These are phyloP conservation scores for Flagelloscypha sp. DNA, from an alignment of 768 basidiomycete genomes.

Conservation along the genomic window DNA sequence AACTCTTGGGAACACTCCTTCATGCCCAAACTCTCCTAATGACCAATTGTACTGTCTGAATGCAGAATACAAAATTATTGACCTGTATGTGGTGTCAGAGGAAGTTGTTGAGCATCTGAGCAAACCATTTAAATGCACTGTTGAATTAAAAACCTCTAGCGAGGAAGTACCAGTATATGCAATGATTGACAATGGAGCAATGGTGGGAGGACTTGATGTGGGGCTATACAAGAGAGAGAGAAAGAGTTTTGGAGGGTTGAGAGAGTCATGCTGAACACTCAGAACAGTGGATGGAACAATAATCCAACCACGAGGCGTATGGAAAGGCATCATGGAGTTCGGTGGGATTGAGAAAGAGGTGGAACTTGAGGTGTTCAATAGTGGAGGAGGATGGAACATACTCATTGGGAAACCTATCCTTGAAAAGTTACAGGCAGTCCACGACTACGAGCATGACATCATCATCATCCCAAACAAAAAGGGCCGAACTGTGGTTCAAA, in stretches of 20 bases:
- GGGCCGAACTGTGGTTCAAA: not conserved
- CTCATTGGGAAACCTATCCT: constrained; percentile 14
- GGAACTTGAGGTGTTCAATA: constrained; percentile 18
- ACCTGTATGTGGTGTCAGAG: constrained; percentile 9
- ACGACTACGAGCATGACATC: constrained; percentile 10
- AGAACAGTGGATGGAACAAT: constrained; percentile 2
- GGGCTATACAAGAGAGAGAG: too few species aligned
- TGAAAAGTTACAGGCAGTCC: constrained; percentile 7
- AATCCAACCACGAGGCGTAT: not conserved
- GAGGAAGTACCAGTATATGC: constrained; percentile 3
- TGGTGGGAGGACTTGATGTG: constrained; percentile 1
- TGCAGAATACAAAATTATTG: constrained; percentile 15
- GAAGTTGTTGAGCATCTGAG: constrained; percentile 1
- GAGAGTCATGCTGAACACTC: not conserved
- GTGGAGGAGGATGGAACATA: constrained; percentile 12
- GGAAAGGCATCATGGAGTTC: constrained; percentile 8
- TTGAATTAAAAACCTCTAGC: constrained; percentile 10
- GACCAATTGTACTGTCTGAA: constrained; percentile 10
- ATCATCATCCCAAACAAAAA: constrained; percentile 2
- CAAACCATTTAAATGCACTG: constrained; percentile 16
- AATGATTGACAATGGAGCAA: constrained; percentile 2
- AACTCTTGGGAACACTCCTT: too few species aligned
- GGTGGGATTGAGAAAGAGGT: not conserved
- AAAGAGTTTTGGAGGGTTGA: too few species aligned
- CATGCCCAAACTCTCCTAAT: too few species aligned